Conservation (phyloP, 345 rosid species). For the Mercurialis annua region DNA sequence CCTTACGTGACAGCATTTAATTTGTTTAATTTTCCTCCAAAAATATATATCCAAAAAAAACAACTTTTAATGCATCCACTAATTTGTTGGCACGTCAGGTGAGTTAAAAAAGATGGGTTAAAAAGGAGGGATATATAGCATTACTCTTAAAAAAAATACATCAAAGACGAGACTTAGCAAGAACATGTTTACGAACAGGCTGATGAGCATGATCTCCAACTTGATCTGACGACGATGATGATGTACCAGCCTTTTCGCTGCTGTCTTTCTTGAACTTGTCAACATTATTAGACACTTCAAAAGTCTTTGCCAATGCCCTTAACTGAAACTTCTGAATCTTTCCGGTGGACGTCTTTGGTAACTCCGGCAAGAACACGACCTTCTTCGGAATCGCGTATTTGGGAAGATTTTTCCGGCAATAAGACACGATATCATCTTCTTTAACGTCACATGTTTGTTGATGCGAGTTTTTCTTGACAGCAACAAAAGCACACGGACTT, state of each 20-base stretch:
- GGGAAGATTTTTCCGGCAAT: conserved; percentile 37
- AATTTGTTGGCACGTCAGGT: no score
- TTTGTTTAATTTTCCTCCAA: no score
- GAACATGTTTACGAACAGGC: conserved; percentile 20
- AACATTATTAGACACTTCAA: conserved; percentile 9
- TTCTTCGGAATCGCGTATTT: conserved; percentile 42
- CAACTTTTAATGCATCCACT: no score
- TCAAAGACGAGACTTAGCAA: conserved; percentile 43
- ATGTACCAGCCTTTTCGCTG: not conserved
- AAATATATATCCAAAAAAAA: no score
- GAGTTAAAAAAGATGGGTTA: no score
- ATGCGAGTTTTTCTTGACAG: conserved; percentile 15
- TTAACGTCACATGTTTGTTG: conserved; percentile 22
- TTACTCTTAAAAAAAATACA: no score
- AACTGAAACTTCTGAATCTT: conserved; percentile 39
- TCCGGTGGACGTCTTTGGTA: conserved; percentile 40
- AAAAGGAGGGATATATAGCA: no score
- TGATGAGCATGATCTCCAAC: not conserved
- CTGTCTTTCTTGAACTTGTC: not conserved
- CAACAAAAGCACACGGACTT: conserved; percentile 43
- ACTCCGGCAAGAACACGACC: conserved; percentile 34
- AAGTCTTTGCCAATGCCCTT: conserved; percentile 28
- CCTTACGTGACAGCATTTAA: no score
- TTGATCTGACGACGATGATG: not conserved
- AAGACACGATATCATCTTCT: conserved; percentile 30